Conservation (phyloP, 768 basidiomycete species). For the Tricholoma bakamatsutake region DNA sequence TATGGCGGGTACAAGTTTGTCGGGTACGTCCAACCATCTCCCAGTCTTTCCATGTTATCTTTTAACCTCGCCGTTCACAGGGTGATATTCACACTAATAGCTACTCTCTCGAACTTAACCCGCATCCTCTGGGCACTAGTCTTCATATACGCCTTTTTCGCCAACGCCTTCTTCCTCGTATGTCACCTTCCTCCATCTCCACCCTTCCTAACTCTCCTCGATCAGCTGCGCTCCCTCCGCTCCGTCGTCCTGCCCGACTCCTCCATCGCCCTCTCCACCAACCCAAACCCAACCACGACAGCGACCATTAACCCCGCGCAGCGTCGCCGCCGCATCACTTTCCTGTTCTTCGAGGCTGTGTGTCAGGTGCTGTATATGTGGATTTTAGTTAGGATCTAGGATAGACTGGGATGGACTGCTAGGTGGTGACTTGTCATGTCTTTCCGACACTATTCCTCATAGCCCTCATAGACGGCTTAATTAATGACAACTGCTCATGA, state of each 20-base stretch:
- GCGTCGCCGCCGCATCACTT: slow-evolving; percentile 79
- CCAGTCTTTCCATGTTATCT: background rate
- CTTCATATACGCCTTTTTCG: slow-evolving; percentile 82
- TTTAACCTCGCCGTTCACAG: slow-evolving; percentile 30
- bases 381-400: slow-evolving; percentile 55
- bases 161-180: slow-evolving; percentile 93
- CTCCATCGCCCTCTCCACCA: slow-evolving; percentile 29
- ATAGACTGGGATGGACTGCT: background rate
- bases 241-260: slow-evolving; percentile 68
- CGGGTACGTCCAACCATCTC: slow-evolving; percentile 48
- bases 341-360: slow-evolving; percentile 83
- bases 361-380: slow-evolving; percentile 84
- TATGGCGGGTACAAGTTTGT: slow-evolving; percentile 99
- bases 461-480: background rate
- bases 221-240: slow-evolving; percentile 87
- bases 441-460: background rate
- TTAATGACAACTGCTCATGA: background rate
- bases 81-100: slow-evolving; percentile 77
- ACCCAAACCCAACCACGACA: slow-evolving; percentile 37
- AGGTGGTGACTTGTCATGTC: background rate
- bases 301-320: slow-evolving; percentile 72
- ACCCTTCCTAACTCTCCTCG: background rate
- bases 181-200: slow-evolving; percentile 20
- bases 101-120: slow-evolving; percentile 58
- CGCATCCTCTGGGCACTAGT: slow-evolving; percentile 59